Base-by-base conservation (phyloP, 441 rosid genomes). In the Mallotus repandus region DNA sequence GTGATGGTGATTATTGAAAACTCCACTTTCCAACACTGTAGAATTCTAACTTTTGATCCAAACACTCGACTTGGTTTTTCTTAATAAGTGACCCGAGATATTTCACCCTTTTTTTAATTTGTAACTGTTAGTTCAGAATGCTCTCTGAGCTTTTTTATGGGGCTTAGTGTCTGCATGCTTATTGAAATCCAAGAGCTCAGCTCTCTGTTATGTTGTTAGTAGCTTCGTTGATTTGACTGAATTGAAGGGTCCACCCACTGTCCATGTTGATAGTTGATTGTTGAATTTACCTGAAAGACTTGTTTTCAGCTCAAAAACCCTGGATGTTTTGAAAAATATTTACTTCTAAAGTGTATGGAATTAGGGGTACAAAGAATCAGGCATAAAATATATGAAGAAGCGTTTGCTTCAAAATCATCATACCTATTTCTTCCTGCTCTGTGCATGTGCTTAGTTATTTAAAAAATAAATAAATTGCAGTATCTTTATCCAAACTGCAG, bases 31-130 rank as follows among this genome's bases (percentile, higher is more conserved):
- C 18, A 54, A 41, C 66, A 65, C 49, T 66, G 49, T 19, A 54
- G 32, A 32, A 45, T 15, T 75, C 73, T 59, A 63, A 74, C 68
- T 69, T 63, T 25, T 65, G 19, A 76, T 15, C 46, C 11, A 11
- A 68, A 55, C 56, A n/a, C 54, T 61, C 29, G 45, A 45, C 59
- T 18, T 63, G 74, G 45, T 56, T 63, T 57, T 49, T 64, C 29
- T 29, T 57, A 9, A 9, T 43, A 66, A 11, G 53, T 21, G 22
- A 50, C 22, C 35, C 7, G 43, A 66, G 45, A 65, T 21, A 48
- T 5, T 65, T n/a, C 29, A 19, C 6, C 53, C 41, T 38, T 38
- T 38, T 38, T 38, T 38, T 6, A 35, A 48, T 11, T 43, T 13
- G 10, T 16, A 38, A 11, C 7, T 52, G 41, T 64, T 50, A 25